Conservation (phyloP, 1,139 yeast genomes). For the Maudiozyma humilis region DNA sequence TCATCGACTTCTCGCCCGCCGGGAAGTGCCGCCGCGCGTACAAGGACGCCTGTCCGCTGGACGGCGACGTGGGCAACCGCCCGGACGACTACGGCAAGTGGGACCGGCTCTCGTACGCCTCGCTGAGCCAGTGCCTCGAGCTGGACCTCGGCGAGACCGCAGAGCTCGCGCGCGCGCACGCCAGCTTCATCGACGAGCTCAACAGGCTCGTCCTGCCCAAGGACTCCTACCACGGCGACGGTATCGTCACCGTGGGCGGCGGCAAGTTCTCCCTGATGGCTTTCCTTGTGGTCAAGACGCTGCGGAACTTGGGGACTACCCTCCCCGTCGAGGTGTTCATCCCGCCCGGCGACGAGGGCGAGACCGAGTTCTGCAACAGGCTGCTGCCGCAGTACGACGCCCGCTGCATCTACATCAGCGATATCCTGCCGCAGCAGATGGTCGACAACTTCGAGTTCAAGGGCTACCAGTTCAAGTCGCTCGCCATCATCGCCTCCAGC, state of each 20-base stretch:
- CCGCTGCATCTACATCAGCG: slow-evolving; percentile 43
- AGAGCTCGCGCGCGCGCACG: slow-evolving; percentile 40
- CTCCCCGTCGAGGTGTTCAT: slow-evolving; percentile 55
- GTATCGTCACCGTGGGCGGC: slow-evolving; percentile 59
- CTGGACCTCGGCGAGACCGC: slow-evolving; percentile 35
- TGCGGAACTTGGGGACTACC: slow-evolving; percentile 46
- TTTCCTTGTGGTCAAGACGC: slow-evolving; percentile 44
- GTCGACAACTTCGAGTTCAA: slow-evolving; percentile 35
- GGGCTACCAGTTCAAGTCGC: slow-evolving; percentile 56
- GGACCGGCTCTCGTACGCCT: slow-evolving; percentile 19
- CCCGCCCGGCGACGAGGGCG: slow-evolving; percentile 51
- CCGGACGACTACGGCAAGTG: slow-evolving; percentile 21
- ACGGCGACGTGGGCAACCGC: slow-evolving; percentile 23
- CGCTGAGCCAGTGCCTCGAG: slow-evolving; percentile 28
- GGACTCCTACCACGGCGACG: slow-evolving; percentile 48
- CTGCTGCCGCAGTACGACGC: slow-evolving; percentile 46
- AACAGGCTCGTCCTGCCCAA: slow-evolving; percentile 40
- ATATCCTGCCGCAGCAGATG: slow-evolving; percentile 25
- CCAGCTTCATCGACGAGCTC: slow-evolving; percentile 41
- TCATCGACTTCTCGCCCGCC: slow-evolving; percentile 20
- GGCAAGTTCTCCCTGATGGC: slow-evolving; percentile 51
- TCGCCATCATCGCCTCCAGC: slow-evolving; percentile 50
- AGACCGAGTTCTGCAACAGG: slow-evolving; percentile 43
- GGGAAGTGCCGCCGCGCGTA: slow-evolving; percentile 21
- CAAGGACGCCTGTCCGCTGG: slow-evolving; percentile 18